Conservation (phyloP, 2,329 filamentous ascomycete genomes). For the Calonectria pseudoturangicola region DNA sequence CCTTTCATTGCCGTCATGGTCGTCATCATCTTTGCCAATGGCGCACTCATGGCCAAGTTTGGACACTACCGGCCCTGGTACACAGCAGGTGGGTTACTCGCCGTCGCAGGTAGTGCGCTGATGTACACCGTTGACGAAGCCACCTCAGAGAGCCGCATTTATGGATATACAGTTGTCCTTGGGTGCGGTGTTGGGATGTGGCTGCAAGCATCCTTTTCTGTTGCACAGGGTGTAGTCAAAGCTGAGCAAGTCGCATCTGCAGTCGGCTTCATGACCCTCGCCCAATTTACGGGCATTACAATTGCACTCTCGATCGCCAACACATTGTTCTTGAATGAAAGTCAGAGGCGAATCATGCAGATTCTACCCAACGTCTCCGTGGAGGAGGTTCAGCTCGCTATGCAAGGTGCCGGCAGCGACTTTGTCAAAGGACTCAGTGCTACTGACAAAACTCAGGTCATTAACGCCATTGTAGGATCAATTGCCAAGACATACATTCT, state of each 20-base stretch:
- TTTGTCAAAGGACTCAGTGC: not conserved
- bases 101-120: conserved; percentile 1
- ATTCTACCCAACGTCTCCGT: not conserved
- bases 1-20: not conserved
- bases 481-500: conserved; percentile 8
- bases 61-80: not conserved
- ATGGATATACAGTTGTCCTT: not conserved
- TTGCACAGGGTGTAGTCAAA: not conserved
- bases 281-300: not conserved
- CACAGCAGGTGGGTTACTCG: not conserved
- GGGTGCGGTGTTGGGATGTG: conserved; percentile 3
- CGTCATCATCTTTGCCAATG: not conserved
- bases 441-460: not conserved
- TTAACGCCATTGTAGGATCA: not conserved
- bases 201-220: not conserved
- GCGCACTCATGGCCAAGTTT: conserved; percentile 14
- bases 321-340: not conserved
- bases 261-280: not conserved
- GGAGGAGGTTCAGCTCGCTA: not conserved
- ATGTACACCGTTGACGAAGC: conserved; percentile 2
- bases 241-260: not conserved
- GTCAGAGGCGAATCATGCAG: not conserved
- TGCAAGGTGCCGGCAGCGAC: not conserved
- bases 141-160: not conserved
- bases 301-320: not conserved